Evolutionary conservation across 306 rosid species (phyloP), one percentile per base, ranked within the genome.

Genomic region (Vachellia pachyceras): DNA sequence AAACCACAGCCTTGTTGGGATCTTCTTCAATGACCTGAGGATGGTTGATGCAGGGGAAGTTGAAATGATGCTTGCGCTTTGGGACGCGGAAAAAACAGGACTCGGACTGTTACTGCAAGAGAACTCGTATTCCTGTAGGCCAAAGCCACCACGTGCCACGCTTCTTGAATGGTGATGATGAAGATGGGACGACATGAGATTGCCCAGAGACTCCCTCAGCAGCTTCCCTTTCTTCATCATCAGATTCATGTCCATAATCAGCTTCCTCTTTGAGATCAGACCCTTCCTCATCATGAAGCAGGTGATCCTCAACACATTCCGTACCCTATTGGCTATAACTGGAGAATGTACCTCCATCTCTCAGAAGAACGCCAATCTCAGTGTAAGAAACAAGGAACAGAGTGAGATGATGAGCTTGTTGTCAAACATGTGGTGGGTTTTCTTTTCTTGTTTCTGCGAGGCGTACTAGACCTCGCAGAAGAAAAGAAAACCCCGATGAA

Each of bases 161-260:
- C 75, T 86, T 52, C 69, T 58, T 3, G 60, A 54, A 23, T 42
- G 65, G 33, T 84, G 79, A 39, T 83, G 82, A 46, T 86, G 44
- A 7, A 29, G 44, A 64, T 61, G 79, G 49, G 42, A 76, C 47
- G 83, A 76, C 82, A 85, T 86, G 75, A 87, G 77, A 40, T 87
- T 86, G 81, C 83, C 77, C 8, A 89, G 65, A 44, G 84, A 86
- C 83, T 85, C 85, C 63, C 84, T 85, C 44, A 86, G 82, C 3
- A 86, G 25, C 44, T 80, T 89, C 50, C 90, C 90, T 86, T 86
- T 84, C 82, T 89, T 89, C 75, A 89, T 79, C 90, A 84, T 89
- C 67, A 86, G 22, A 54, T 86, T 89, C 86, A 85, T 80, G 83
- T 86, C 89, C 87, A 89, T 78, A 17, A 89, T 80, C 85, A 89